Percentiles rank a stretch among this genome's conserved stretches.
Conservation (phyloP, 139 green algal species). For the Volvox africanus region DNA sequence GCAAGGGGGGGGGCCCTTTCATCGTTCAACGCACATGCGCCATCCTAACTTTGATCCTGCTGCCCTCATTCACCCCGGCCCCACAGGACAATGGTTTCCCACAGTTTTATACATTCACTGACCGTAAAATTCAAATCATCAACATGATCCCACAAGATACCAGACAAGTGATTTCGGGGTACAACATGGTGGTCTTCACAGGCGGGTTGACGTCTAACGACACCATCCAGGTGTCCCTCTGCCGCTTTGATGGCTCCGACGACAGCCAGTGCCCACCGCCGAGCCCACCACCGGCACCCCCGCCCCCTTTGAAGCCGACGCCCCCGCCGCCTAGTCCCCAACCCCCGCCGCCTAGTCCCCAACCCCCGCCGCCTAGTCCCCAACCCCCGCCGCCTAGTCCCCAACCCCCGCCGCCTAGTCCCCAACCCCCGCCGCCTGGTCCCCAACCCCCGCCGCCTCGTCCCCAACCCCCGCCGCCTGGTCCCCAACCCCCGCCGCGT, state of each 20-base stretch:
- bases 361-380: no score
- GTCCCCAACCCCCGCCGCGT: no score
- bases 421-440: no score
- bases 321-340: no score
- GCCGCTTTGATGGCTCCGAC: neutral
- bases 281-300: no score
- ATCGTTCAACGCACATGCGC: neutral
- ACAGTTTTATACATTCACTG: neutral
- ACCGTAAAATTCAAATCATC: neutral
- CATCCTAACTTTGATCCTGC: neutral
- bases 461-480: no score
- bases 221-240: slow-evolving; percentile 10
- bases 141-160: no score
- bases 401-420: neutral
- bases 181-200: slow-evolving; percentile 25
- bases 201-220: neutral
- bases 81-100: slow-evolving; percentile 9
- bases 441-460: no score
- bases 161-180: neutral
- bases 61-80: neutral
- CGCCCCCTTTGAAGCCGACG: neutral
- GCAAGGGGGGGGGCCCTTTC: no score
- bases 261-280: neutral
- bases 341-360: no score
- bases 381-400: neutral